These are phyloP conservation scores for Fistulinella cinereoalba DNA, from an alignment of 1,284 basidiomycete species.

Conservation along the genomic window DNA sequence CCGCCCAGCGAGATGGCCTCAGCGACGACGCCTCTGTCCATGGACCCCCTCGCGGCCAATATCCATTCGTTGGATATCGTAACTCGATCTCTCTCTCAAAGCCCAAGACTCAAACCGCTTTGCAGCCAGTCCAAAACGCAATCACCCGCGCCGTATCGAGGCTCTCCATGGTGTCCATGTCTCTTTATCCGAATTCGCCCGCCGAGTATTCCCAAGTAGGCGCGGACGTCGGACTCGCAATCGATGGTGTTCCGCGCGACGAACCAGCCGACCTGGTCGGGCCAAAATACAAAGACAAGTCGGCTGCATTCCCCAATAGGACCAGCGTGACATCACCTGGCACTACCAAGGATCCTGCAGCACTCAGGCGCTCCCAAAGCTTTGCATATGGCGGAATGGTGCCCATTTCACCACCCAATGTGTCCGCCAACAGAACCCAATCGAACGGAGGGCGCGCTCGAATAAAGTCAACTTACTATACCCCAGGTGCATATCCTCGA, in stretches of 20 bases:
- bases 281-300: constrained; percentile 38
- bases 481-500: constrained; percentile 53
- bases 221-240: constrained; percentile 43
- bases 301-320: constrained; percentile 33
- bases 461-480: constrained; percentile 67
- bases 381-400: constrained; percentile 57
- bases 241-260: constrained; percentile 45
- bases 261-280: constrained; percentile 33
- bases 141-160: constrained; percentile 42
- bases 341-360: constrained; percentile 21
- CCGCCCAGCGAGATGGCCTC: neutral
- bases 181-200: constrained; percentile 51
- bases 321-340: constrained; percentile 29
- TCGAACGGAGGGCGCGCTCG: constrained; percentile 51
- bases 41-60: constrained; percentile 19
- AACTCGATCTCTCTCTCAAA: constrained; percentile 16
- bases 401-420: constrained; percentile 41
- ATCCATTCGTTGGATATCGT: constrained; percentile 26
- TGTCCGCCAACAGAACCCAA: constrained; percentile 18
- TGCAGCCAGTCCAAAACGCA: constrained; percentile 38
- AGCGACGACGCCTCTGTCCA: constrained; percentile 1
- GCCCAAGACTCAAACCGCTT: constrained; percentile 24
- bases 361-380: constrained; percentile 37
- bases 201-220: constrained; percentile 27
- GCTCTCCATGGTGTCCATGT: constrained; percentile 51